Evolutionary conservation across 345 rosid genomes (phyloP).

Genomic region (Aurinia saxatilis): DNA sequence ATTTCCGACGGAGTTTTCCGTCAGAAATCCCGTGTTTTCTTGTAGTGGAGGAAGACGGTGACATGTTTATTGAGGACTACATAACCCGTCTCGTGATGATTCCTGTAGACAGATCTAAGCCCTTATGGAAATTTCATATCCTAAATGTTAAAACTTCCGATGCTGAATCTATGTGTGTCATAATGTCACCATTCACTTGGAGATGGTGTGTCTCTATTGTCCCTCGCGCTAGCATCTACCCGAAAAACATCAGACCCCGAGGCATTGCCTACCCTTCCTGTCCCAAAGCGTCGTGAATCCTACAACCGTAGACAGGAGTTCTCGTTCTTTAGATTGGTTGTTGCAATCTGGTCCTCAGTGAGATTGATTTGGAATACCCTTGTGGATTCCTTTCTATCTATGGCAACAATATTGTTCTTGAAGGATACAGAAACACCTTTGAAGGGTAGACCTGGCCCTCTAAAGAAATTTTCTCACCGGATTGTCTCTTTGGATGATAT

Average conservation of each 20-base stretch:
- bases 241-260: constrained; percentile 41
- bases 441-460: constrained; percentile 11
- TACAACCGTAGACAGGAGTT: not conserved
- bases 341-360: constrained; percentile 25
- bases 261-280: constrained; percentile 39
- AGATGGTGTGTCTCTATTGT: constrained; percentile 41
- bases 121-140: constrained; percentile 62
- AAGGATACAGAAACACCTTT: constrained; percentile 37
- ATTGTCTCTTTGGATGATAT: constrained; percentile 39
- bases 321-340: constrained; percentile 30
- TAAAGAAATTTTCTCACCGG: constrained; percentile 32
- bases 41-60: no score
- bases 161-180: constrained; percentile 36
- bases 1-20: no score
- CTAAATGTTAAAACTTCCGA: constrained; percentile 45
- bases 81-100: not conserved
- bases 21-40: no score
- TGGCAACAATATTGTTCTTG: constrained; percentile 29
- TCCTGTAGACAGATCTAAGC: constrained; percentile 44
- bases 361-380: constrained; percentile 36
- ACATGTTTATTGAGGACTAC: no score
- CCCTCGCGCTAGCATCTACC: constrained; percentile 37
- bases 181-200: constrained; percentile 43
- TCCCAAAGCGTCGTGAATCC: constrained; percentile 20
- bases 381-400: constrained; percentile 28